Evolutionary conservation across 306 rosid species (phyloP).

Genomic region (Sindora glabra): DNA sequence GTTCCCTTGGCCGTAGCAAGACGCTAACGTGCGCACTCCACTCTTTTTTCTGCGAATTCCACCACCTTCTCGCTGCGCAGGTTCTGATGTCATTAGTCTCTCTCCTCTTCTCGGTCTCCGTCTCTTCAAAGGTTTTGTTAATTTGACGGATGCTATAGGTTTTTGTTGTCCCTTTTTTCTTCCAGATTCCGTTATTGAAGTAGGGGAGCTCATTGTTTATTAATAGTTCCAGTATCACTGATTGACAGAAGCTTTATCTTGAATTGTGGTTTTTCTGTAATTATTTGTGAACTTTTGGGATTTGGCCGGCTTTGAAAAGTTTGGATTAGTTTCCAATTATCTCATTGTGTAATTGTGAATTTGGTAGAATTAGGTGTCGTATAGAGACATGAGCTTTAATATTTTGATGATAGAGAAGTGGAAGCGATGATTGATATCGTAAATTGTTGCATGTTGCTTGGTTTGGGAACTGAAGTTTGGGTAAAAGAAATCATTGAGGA

Average conservation of each 20-base stretch:
- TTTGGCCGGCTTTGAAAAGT: conserved; percentile 17
- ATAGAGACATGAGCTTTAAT: conserved; percentile 28
- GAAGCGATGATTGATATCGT: conserved; percentile 24
- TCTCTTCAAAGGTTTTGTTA: conserved; percentile 5
- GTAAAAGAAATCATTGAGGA: conserved; percentile 26
- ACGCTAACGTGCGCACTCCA: conserved; percentile 52
- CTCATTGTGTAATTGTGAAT: background rate
- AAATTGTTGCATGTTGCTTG: conserved; percentile 25
- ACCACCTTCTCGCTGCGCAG: conserved; percentile 7
- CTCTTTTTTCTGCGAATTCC: conserved; percentile 20
- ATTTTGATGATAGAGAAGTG: conserved; percentile 29
- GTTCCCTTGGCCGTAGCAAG: conserved; percentile 17
- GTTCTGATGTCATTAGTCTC: background rate
- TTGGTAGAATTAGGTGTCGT: conserved; percentile 12
- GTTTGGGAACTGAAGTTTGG: conserved; percentile 38
- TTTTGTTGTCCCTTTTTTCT: background rate
- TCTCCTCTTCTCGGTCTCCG: background rate
- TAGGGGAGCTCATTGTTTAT: conserved; percentile 14
- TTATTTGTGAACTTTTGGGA: background rate
- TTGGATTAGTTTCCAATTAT: conserved; percentile 7
- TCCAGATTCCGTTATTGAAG: conserved; percentile 9
- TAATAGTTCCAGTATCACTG: background rate
- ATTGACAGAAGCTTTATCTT: background rate
- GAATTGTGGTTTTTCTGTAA: background rate
- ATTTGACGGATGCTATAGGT: conserved; percentile 26